These are phyloP conservation scores for Tricholoma sp. DNA, from an alignment of 768 basidiomycete species.

Conservation along the genomic window DNA sequence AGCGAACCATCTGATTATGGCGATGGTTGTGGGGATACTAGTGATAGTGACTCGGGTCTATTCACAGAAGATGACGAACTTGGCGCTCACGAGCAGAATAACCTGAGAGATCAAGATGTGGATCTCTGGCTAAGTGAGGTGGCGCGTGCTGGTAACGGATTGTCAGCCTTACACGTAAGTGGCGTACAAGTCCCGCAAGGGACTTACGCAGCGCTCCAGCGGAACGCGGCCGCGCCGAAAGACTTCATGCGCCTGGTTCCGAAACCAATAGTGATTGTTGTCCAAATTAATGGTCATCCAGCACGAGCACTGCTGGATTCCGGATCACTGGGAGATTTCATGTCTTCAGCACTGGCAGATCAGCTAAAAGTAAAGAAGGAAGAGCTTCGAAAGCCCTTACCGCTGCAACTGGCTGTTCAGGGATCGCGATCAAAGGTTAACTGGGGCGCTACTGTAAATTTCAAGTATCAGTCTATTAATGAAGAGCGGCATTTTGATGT, in stretches of 20 bases:
- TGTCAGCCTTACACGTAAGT: not conserved
- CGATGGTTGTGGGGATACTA: too few species aligned
- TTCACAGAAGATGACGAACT: too few species aligned
- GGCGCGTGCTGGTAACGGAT: too few species aligned
- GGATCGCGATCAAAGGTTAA: slow-evolving; percentile 37
- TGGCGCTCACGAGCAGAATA: too few species aligned
- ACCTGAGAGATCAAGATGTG: too few species aligned
- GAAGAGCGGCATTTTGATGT: slow-evolving; percentile 27
- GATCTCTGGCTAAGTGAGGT: too few species aligned
- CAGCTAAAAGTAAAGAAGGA: slow-evolving; percentile 25
- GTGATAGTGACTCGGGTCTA: too few species aligned
- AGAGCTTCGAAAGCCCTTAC: slow-evolving; percentile 24
- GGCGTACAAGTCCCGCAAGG: not conserved
- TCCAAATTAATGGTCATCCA: slow-evolving; percentile 26
- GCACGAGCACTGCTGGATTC: slow-evolving; percentile 30
- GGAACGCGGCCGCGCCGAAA: slow-evolving; percentile 18
- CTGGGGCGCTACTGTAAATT: slow-evolving; percentile 12
- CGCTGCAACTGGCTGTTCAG: slow-evolving; percentile 33
- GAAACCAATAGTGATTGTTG: slow-evolving; percentile 26
- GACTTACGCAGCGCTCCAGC: slow-evolving; percentile 9
- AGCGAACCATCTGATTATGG: too few species aligned
- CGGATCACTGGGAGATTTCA: slow-evolving; percentile 37
- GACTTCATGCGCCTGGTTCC: slow-evolving; percentile 17
- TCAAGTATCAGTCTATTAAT: slow-evolving; percentile 31
- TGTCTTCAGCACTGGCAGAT: slow-evolving; percentile 29